These are phyloP conservation scores for Sporothrix euskadiensis DNA, from an alignment of 2,329 filamentous ascomycete species.

Conservation along the genomic window DNA sequence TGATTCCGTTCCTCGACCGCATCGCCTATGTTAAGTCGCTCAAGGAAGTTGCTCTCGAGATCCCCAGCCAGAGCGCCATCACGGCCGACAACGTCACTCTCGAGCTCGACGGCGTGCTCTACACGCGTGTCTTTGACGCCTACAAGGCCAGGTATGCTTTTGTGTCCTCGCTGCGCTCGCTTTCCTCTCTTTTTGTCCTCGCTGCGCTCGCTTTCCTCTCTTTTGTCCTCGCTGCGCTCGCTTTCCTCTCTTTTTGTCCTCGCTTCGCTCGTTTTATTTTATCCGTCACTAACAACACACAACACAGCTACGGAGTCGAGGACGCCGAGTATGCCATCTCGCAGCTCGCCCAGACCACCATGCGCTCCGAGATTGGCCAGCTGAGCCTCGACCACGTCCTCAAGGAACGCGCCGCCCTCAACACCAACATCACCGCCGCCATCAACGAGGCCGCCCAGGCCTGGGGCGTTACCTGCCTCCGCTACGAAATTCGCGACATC, in stretches of 20 bases:
- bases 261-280: not conserved
- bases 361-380: constrained; percentile 98
- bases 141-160: constrained; percentile 69
- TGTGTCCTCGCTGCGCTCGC: too few relatives aligned
- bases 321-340: constrained; percentile 98
- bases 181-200: too few relatives aligned
- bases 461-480: constrained; percentile 93
- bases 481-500: constrained; percentile 98
- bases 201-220: not conserved
- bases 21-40: constrained; percentile 98
- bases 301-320: constrained; percentile 89
- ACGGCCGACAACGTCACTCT: constrained; percentile 98
- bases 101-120: constrained; percentile 92
- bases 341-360: constrained; percentile 95
- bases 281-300: not conserved
- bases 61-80: constrained; percentile 95
- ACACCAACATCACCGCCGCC: constrained; percentile 96
- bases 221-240: too few relatives aligned
- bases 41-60: constrained; percentile 95
- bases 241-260: constrained; percentile 56
- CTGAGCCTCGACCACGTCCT: constrained; percentile 94
- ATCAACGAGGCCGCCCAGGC: constrained; percentile 98
- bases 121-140: constrained; percentile 94
- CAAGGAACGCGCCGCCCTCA: constrained; percentile 93
- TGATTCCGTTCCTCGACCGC: constrained; percentile 88